Evolutionary conservation across 805 yeast species (phyloP), one percentile per base, ranked within the genome.

Genomic region (Cyberlindnera maritima): DNA sequence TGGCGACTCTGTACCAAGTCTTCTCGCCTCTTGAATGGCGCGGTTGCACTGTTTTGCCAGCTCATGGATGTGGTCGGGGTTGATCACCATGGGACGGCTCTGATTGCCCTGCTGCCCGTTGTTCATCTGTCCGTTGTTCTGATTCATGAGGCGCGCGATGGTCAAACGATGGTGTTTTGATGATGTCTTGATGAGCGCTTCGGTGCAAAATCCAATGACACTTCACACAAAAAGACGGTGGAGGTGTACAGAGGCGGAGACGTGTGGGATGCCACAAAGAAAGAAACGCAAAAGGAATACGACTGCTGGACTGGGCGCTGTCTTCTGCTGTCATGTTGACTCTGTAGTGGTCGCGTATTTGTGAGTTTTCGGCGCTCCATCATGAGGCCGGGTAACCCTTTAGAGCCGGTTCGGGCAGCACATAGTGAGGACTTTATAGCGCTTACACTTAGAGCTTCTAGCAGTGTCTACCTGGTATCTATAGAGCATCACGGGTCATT

Each of bases 21-120:
- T 75, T 55, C 77, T 79, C 1, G 89, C 90, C 55, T 77, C 76
- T 19, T 78, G 79, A 28, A 80, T 73, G 55, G 81, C 85, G 28
- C 72, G 67, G 42, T 76, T 77, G 52, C 80, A 78, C 45, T 81
- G 85, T 50, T 74, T 77, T 12, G 83, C 74, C 49, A 85, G 68
- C 59, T 79, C 81, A 33, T 80, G 77, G 18, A 61, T 54, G 39
- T 61, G 63, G 4, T 41, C 50, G 0, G 61, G 63, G 28, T 60
- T 61, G 2, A 60, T 42, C 4, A 37, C 47, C 37, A 47, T 19
- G 37, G 37, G 5, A 8, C 35, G 17, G 9, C n/a, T n/a, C 5
- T 13, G 20, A 17, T 7, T 35, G 23, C 19, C 19, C 25, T 35
- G 35, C 19, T 14, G 37, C 4, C 25, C 25, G 25, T 35, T 35